Evolutionary conservation across 1,284 basidiomycete species (phyloP).

Genomic region (Calocybe gambosa): DNA sequence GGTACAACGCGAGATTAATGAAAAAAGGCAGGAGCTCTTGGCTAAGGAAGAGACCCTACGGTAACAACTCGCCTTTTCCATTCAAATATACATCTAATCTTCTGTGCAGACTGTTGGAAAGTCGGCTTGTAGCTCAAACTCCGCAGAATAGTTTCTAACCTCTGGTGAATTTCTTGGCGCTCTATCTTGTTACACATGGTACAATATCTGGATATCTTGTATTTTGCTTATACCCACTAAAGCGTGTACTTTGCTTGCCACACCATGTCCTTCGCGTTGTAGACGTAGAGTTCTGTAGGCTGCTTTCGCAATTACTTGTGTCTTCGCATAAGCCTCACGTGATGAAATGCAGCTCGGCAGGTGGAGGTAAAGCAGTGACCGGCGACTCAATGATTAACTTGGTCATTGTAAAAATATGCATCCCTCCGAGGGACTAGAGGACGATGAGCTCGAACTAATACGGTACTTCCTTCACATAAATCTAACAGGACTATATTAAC

Average conservation of each 20-base stretch:
- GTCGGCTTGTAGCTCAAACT: slow-evolving; percentile 66
- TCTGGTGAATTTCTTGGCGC: slow-evolving; percentile 10
- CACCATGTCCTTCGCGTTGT: slow-evolving; percentile 8
- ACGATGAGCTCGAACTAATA: slow-evolving; percentile 38
- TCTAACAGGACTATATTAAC: slow-evolving; percentile 4
- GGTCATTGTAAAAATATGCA: slow-evolving; percentile 25
- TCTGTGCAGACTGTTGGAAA: slow-evolving; percentile 63
- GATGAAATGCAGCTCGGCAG: background rate
- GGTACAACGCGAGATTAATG: slow-evolving; percentile 94
- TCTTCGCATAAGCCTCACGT: slow-evolving; percentile 5
- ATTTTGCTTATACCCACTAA: slow-evolving; percentile 11
- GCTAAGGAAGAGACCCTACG: slow-evolving; percentile 86
- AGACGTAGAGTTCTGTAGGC: slow-evolving; percentile 5
- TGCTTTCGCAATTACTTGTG: background rate
- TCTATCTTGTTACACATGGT: slow-evolving; percentile 10
- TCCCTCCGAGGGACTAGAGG: slow-evolving; percentile 30
- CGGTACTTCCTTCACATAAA: background rate
- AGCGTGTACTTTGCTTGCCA: background rate
- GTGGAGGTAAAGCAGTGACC: background rate
- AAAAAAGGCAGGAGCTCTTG: slow-evolving; percentile 91
- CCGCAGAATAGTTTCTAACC: slow-evolving; percentile 3
- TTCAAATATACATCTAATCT: background rate
- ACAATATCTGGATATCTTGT: slow-evolving; percentile 15
- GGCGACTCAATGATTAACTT: slow-evolving; percentile 1
- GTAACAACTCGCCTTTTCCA: slow-evolving; percentile 25